Percentiles rank a stretch among this genome's conserved stretches.
These are phyloP conservation scores for Insectozyma bohioensis DNA, from an alignment of 1,139 yeast species.

Conservation along the genomic window DNA sequence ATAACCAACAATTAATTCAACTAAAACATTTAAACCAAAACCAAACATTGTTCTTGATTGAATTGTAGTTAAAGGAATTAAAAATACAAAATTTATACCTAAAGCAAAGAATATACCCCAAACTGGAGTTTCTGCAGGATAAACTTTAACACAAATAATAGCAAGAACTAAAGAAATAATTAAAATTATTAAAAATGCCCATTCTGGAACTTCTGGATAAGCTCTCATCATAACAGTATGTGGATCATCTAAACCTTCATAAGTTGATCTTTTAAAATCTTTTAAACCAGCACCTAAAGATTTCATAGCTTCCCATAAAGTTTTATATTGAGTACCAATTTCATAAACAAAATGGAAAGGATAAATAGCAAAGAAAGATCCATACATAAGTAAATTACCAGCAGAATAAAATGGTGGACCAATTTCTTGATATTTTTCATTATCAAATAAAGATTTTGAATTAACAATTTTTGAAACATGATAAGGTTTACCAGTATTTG, in stretches of 20 bases:
- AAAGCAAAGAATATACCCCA: conserved; percentile 60
- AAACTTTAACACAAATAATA: conserved; percentile 45
- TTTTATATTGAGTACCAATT: conserved; percentile 22
- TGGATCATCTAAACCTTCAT: conserved; percentile 41
- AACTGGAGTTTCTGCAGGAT: conserved; percentile 51
- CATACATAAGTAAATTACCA: conserved; percentile 46
- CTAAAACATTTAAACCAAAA: conserved; percentile 55
- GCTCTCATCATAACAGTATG: conserved; percentile 55
- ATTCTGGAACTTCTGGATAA: conserved; percentile 63
- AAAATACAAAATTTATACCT: conserved; percentile 52
- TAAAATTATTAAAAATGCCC: conserved; percentile 52
- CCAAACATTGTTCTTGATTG: conserved; percentile 54
- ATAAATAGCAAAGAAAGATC: conserved; percentile 55
- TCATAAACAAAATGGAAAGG: conserved; percentile 54
- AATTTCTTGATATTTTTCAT: conserved; percentile 36
- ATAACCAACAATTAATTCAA: conserved; percentile 60
- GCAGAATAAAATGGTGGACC: conserved; percentile 48
- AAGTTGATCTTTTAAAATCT: conserved; percentile 14
- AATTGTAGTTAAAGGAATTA: conserved; percentile 50
- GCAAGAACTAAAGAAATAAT: conserved; percentile 49
- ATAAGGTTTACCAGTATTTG: conserved; percentile 47
- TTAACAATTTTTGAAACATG: conserved; percentile 42
- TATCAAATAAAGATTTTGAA: conserved; percentile 31
- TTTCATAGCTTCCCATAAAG: conserved; percentile 13
- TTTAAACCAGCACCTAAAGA: conserved; percentile 9